Conservation (phyloP, 805 yeast species). For the Metschnikowia hibisci region DNA sequence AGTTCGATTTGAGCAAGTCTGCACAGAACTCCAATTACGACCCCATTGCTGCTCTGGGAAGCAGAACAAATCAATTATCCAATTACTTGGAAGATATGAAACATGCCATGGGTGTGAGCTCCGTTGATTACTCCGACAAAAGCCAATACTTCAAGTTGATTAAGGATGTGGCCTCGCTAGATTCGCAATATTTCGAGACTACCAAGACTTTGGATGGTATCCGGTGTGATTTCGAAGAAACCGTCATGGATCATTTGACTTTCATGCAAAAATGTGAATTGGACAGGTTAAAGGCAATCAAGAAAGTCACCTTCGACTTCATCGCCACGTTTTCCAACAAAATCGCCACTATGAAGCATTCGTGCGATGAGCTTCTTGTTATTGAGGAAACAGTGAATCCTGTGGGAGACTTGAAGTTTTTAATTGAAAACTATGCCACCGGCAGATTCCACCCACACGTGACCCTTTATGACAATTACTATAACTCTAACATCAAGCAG, state of each 20-base stretch:
- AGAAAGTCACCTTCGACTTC: slow-evolving; percentile 71
- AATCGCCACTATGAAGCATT: slow-evolving; percentile 51
- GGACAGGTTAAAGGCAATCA: slow-evolving; percentile 71
- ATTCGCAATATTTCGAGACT: slow-evolving; percentile 44
- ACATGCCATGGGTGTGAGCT: slow-evolving; percentile 42
- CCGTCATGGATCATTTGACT: slow-evolving; percentile 63
- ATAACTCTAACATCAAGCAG: slow-evolving; percentile 61
- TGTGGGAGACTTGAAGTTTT: slow-evolving; percentile 57
- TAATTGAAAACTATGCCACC: slow-evolving; percentile 64
- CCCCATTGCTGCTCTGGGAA: slow-evolving; percentile 15
- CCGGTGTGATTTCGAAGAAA: slow-evolving; percentile 72
- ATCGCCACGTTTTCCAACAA: slow-evolving; percentile 61
- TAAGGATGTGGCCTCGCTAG: slow-evolving; percentile 57
- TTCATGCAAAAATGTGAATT: slow-evolving; percentile 81
- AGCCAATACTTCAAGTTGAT: slow-evolving; percentile 48
- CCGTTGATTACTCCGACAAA: slow-evolving; percentile 46
- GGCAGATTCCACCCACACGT: slow-evolving; percentile 75
- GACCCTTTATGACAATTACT: slow-evolving; percentile 73
- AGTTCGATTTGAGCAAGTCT: slow-evolving; percentile 11
- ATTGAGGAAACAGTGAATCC: slow-evolving; percentile 74
- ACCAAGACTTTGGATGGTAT: slow-evolving; percentile 58
- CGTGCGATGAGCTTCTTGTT: slow-evolving; percentile 57
- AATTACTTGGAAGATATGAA: slow-evolving; percentile 42
- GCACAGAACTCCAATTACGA: slow-evolving; percentile 9
- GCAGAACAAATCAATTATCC: slow-evolving; percentile 18